Evolutionary conservation across 352 stramenopile genomes (phyloP).

Genomic region (Phytopythium montanum): DNA sequence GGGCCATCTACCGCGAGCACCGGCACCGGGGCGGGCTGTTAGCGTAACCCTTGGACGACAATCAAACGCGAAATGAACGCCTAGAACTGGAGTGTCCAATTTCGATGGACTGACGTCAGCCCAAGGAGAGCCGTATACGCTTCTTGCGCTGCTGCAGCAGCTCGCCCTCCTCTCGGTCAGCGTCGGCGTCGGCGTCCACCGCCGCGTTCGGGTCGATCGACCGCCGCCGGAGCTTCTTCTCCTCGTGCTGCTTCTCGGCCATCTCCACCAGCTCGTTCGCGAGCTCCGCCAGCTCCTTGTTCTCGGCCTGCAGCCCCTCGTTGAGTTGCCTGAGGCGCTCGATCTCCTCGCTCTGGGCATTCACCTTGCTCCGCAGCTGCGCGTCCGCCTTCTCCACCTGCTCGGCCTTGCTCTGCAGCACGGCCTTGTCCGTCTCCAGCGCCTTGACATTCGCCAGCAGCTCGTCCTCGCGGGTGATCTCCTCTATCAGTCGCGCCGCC

Average conservation of each 20-base stretch:
- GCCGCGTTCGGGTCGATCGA: slow-evolving; percentile 1
- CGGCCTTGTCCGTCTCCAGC: slow-evolving; percentile 67
- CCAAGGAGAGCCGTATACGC: slow-evolving; percentile 33
- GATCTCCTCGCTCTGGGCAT: slow-evolving; percentile 41
- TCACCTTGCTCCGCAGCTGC: slow-evolving; percentile 45
- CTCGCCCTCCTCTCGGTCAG: slow-evolving; percentile 22
- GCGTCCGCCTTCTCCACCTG: slow-evolving; percentile 60
- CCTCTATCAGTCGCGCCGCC: slow-evolving; percentile 18
- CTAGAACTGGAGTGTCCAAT: too few species aligned
- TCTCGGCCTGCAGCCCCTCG: slow-evolving; percentile 33
- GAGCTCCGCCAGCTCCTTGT: slow-evolving; percentile 53
- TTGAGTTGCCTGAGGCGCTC: slow-evolving; percentile 29
- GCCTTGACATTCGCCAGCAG: slow-evolving; percentile 29
- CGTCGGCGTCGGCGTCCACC: slow-evolving; percentile 10
- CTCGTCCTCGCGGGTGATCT: slow-evolving; percentile 20
- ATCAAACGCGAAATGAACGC: too few species aligned
- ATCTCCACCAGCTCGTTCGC: slow-evolving; percentile 69
- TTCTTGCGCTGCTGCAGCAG: slow-evolving; percentile 38
- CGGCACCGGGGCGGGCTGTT: not conserved
- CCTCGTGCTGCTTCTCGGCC: slow-evolving; percentile 47
- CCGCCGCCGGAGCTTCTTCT: slow-evolving; percentile 24
- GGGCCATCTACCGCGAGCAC: not conserved
- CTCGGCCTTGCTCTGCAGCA: slow-evolving; percentile 52
- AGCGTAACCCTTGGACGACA: not conserved
- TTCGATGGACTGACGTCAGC: slow-evolving; percentile 6